phyloP scores from a whole-genome alignment of 2,329 filamentous ascomycete species.

The Capronia coronata region DNA sequence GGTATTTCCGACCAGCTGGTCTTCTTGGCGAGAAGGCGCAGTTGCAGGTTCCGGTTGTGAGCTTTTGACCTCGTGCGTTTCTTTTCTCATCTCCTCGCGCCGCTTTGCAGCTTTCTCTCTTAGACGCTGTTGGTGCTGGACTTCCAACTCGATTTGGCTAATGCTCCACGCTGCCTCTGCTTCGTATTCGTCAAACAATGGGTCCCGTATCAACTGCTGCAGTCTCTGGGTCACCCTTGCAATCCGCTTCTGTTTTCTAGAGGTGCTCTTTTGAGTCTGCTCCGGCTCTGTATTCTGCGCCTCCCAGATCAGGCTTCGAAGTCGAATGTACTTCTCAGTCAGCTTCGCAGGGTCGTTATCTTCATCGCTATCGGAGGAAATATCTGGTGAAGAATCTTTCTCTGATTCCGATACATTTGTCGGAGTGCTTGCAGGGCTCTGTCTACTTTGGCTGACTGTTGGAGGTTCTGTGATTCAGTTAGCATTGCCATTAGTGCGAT shows the following conservation, averaged over 20 bases:
- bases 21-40: constrained; percentile 32
- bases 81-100: constrained; percentile 1
- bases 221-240: constrained; percentile 62
- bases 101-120: constrained; percentile 34
- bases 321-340: constrained; percentile 67
- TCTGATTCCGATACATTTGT: constrained; percentile 11
- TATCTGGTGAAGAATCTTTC: constrained; percentile 7
- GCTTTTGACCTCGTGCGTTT: not conserved
- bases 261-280: constrained; percentile 36
- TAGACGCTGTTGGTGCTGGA: constrained; percentile 38
- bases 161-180: constrained; percentile 62
- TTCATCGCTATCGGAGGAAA: constrained; percentile 18
- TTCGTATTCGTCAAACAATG: constrained; percentile 62
- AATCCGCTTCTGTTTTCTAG: constrained; percentile 52
- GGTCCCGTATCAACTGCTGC: constrained; percentile 67
- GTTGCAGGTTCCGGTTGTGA: constrained; percentile 20
- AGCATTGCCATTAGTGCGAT: constrained; percentile 1
- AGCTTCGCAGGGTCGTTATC: constrained; percentile 56
- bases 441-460: constrained; percentile 12
- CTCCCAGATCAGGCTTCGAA: constrained; percentile 62
- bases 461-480: constrained; percentile 12
- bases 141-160: constrained; percentile 54
- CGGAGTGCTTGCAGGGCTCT: constrained; percentile 15
- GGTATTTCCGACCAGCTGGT: constrained; percentile 5
- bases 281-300: constrained; percentile 46